phyloP scores from a whole-genome alignment of 192 early-diverging fungal genomes.

The Coemansia sp. region DNA sequence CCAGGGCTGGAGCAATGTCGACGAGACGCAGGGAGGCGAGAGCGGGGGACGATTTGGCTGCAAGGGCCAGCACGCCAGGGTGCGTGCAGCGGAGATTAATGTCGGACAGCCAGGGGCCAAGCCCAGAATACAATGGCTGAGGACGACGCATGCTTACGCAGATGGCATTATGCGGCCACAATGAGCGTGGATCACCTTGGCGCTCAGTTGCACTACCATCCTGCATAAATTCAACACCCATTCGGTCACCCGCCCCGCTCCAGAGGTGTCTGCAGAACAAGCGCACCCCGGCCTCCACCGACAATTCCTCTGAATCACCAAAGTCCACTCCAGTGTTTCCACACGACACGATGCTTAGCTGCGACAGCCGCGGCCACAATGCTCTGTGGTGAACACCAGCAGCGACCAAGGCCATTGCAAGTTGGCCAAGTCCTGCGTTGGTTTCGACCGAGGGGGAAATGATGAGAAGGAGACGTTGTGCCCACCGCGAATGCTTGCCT shows the following conservation, averaged over 20 bases:
- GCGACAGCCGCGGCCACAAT: not conserved
- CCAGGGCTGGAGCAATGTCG: not conserved
- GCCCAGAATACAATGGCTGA: not conserved
- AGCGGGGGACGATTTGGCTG: not conserved
- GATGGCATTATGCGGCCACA: not conserved
- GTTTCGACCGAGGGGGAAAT: no score
- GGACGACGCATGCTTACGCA: not conserved
- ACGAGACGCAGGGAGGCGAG: constrained; percentile 1
- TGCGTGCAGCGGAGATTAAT: not conserved
- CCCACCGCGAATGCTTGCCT: no score
- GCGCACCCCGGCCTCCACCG: no score
- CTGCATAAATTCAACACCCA: not conserved
- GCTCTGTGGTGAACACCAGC: not conserved
- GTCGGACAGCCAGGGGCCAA: no score
- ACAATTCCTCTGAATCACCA: no score
- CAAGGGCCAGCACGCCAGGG: not conserved
- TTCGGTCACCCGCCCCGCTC: not conserved
- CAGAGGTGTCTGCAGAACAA: not conserved
- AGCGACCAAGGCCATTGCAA: not conserved
- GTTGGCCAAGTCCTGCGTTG: not conserved
- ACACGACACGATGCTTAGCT: not conserved
- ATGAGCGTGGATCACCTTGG: not conserved
- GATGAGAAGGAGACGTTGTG: no score
- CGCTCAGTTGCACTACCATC: not conserved
- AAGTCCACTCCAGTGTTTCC: no score